Conservation (phyloP, 2,329 filamentous ascomycete genomes). For the Clarireedia homoeocarpa region DNA sequence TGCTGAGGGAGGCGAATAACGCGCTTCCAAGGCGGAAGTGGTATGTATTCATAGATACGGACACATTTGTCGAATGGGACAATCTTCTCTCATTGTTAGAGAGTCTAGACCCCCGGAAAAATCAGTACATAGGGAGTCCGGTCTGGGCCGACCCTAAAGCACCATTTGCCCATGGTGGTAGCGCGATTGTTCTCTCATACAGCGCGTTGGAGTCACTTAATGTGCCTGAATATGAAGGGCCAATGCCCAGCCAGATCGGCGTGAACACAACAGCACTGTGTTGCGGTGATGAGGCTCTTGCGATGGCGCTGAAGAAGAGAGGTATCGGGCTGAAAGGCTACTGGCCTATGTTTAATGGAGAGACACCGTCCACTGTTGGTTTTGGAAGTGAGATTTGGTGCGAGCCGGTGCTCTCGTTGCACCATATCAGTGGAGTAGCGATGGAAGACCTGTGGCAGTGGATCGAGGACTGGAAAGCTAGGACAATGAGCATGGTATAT, state of each 20-base stretch:
- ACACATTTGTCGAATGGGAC: conserved; percentile 17
- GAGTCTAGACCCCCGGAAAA: conserved; percentile 4
- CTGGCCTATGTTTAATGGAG: conserved; percentile 16
- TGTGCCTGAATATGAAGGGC: neutral
- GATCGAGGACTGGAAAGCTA: conserved; percentile 10
- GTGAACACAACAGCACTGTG: neutral
- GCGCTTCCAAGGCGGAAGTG: conserved; percentile 6
- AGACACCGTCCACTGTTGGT: conserved; percentile 7
- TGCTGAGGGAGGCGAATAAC: neutral
- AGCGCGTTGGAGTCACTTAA: conserved; percentile 11
- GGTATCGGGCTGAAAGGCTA: conserved; percentile 10
- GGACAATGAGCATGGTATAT: conserved; percentile 9
- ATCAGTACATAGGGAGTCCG: neutral
- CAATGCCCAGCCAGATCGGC: neutral
- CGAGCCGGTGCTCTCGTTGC: conserved; percentile 14
- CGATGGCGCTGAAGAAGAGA: conserved; percentile 5
- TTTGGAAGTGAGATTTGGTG: conserved; percentile 14
- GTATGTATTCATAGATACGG: conserved; percentile 16
- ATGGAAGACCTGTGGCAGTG: conserved; percentile 10
- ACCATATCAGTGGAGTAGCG: conserved; percentile 10
- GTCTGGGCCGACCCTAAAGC: neutral
- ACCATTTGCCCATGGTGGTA: conserved; percentile 14
- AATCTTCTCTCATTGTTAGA: conserved; percentile 12
- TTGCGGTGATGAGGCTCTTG: conserved; percentile 13
- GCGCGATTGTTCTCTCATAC: conserved; percentile 12